Base-by-base conservation (phyloP, 495 filamentous ascomycete genomes). In the Neurospora sp. region DNA sequence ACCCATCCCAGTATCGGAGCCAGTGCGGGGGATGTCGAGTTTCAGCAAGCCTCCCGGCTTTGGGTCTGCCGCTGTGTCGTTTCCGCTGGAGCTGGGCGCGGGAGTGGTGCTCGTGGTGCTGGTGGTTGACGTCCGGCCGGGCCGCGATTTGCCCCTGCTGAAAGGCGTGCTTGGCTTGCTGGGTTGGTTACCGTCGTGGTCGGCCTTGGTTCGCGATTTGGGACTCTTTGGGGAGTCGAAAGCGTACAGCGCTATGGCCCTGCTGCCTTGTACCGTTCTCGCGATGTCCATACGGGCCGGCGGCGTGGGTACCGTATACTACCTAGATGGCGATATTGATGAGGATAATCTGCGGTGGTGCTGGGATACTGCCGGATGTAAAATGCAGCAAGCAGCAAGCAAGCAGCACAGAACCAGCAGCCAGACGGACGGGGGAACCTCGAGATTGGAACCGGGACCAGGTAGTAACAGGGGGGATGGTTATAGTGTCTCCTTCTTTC, bases 1-100 rank as follows among this genome's bases (percentile, higher is more conserved):
- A 77, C 76, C 82, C 85, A 86, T 86, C 37, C 36, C 34, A 10
- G 28, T n/a, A 37, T 69, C 59, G 39, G 24, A 21, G 21, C 48
- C 24, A 15, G 48, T 59, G 11, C 66, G 13, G 28, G 28, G 7
- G 45, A 7, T 38, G 37, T 24, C 40, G 21, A 37, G 71, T 72
- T 66, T 72, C 71, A 69, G 66, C 38, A n/a, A 72, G 71, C 54
- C 48, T 69, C 36, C 69, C 72, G 72, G 37, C 62, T 45, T 21
- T 70, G 75, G 74, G 73, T 71, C 54, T 43, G 36, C 39, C 73
- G 73, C 31, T 74, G 73, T 69, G 73, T 76, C 75, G 75, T 71
- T 69, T 70, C 69, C 39, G 36, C 69, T 36, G 40, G 37, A 70
- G 74, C 39, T 71, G 72, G 48, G 48, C 69, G 24, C 48, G 43